Base-by-base conservation (phyloP, 495 filamentous ascomycete genomes). In the Daldinia loculata region DNA sequence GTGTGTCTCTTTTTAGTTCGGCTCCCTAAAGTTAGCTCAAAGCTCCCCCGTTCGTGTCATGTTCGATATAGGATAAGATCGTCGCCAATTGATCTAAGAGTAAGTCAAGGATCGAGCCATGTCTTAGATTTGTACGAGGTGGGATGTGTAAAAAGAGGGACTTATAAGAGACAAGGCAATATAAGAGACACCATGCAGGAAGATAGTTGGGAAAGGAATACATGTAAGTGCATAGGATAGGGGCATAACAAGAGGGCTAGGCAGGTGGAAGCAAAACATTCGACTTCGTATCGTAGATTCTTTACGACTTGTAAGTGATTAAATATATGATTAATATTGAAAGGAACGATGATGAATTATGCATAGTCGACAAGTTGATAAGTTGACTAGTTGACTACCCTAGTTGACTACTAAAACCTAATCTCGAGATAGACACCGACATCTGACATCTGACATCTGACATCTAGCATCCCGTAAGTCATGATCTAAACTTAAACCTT, bases 51-150 rank as follows among this genome's bases (percentile, higher is more conserved):
- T 22, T 66, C 15, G 62, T 61, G 59, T 55, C 62, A 70, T 52
- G 32, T 74, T 34, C 19, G n/a, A 56, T 45, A 58, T 27, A 34
- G 56, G 61, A 58, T 58, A 50, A 24, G 59, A 67, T 64, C 56
- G 41, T 61, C 61, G 26, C 30, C 41, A 51, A 50, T 56, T 56
- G 56, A 69, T 56, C 41, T 43, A 29, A 48, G 50, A 38, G 45
- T 68, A 58, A 67, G 52, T 59, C 71, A 70, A 60, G 62, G 71
- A 67, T 67, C 63, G 55, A 64, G 26, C 52, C 63, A 64, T 70
- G 71, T 74, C 71, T 74, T 70, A 69, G 70, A 73, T 73, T 56
- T 66, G 70, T 73, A 43, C 61, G 45, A 69, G 38, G 43, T 22
- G 51, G 48, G 29, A 63, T 60, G 24, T 56, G 62, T 45, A 59